Evolutionary conservation across 129 eudicot genomes (phyloP).

Genomic region (Erigeron canadensis): DNA sequence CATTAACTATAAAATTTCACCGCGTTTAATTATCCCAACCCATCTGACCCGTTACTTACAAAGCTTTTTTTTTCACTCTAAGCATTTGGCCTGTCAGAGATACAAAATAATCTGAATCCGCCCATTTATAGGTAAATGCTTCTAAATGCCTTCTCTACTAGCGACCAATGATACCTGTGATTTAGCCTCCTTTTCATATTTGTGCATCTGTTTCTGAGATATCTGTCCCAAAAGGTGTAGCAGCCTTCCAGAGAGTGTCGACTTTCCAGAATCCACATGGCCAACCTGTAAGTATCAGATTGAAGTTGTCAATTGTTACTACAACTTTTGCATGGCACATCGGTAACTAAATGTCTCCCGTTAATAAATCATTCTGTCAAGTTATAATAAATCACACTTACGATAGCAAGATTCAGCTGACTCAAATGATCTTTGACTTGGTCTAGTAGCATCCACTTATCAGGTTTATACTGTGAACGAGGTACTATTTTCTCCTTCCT

Average conservation of each 20-base stretch:
- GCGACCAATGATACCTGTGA: conserved; percentile 45
- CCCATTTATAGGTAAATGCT: background rate
- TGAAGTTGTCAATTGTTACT: background rate
- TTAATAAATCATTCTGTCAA: background rate
- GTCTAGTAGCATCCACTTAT: conserved; percentile 76
- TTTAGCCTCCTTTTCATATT: conserved; percentile 85
- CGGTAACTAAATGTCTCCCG: background rate
- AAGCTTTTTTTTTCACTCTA: too few species aligned
- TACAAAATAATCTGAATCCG: too few species aligned
- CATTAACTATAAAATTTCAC: too few species aligned
- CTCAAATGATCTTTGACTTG: conserved; percentile 42
- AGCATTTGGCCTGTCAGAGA: too few species aligned
- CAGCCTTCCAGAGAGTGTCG: conserved; percentile 96
- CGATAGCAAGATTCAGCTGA: conserved; percentile 97
- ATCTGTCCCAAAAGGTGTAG: conserved; percentile 82
- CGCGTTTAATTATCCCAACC: too few species aligned
- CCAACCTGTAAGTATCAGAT: conserved; percentile 64
- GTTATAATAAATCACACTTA: conserved; percentile 33
- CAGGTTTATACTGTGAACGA: conserved; percentile 61
- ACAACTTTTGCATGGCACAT: too few species aligned
- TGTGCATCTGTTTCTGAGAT: conserved; percentile 92
- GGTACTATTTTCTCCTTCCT: conserved; percentile 31
- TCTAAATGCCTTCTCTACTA: background rate
- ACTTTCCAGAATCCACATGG: conserved; percentile 98
- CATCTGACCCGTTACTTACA: too few species aligned